A percentile compares a stretch with the other conserved stretches of the same genome.
phyloP scores from a whole-genome alignment of 108 stramenopile species.

The Cyclotella sp. region DNA sequence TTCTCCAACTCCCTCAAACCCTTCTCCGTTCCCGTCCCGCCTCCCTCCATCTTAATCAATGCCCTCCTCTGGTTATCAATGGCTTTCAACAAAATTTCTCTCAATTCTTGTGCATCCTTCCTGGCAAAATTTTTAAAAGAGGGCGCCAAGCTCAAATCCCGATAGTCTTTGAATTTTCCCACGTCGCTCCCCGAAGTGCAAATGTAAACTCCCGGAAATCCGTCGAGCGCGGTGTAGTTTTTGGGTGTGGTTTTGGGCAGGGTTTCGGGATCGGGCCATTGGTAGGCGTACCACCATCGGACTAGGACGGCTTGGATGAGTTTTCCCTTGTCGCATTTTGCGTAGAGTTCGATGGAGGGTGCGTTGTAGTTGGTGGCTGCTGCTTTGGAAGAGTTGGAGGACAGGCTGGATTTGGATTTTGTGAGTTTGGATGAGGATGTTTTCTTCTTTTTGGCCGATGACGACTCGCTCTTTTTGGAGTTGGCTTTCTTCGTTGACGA shows the following conservation, averaged over 20 bases:
- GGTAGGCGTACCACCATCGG: slow-evolving; percentile 97
- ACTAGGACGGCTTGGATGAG: slow-evolving; percentile 87
- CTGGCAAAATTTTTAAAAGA: slow-evolving; percentile 74
- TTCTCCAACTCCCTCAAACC: slow-evolving; percentile 74
- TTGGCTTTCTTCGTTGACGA: slow-evolving; percentile 3
- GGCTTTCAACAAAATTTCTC: slow-evolving; percentile 67
- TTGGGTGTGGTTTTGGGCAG: slow-evolving; percentile 66
- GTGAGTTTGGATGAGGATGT: neutral
- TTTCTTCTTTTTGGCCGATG: slow-evolving; percentile 22
- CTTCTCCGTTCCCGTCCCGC: slow-evolving; percentile 74
- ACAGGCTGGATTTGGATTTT: slow-evolving; percentile 29
- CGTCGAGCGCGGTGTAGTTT: slow-evolving; percentile 90
- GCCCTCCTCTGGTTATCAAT: slow-evolving; percentile 72
- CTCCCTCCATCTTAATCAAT: slow-evolving; percentile 71
- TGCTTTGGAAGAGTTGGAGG: slow-evolving; percentile 23
- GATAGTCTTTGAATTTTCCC: slow-evolving; percentile 76
- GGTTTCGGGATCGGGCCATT: slow-evolving; percentile 77
- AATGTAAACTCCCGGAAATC: slow-evolving; percentile 94
- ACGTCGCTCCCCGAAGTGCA: slow-evolving; percentile 79
- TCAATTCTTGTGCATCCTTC: slow-evolving; percentile 73
- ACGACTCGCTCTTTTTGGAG: slow-evolving; percentile 13
- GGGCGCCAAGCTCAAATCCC: slow-evolving; percentile 66
- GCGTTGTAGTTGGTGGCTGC: slow-evolving; percentile 14
- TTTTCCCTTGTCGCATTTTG: slow-evolving; percentile 76
- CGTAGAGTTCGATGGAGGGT: slow-evolving; percentile 46